phyloP scores from a whole-genome alignment of 129 eudicot genomes.

The Smallanthus sonchifolius region DNA sequence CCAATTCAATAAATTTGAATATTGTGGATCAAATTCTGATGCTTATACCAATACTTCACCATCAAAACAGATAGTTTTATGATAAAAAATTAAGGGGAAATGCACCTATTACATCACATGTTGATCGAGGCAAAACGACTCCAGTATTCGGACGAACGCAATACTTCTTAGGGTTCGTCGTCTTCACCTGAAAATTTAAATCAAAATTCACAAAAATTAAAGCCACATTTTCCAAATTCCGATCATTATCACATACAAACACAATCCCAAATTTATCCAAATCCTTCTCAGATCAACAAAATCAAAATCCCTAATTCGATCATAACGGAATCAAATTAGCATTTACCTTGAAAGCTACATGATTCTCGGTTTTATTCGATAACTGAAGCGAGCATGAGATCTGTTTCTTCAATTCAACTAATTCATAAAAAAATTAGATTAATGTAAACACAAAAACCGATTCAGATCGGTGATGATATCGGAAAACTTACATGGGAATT shows the following conservation, averaged over 20 bases:
- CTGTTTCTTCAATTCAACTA: slow-evolving; percentile 81
- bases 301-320: background rate
- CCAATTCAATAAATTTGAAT: background rate
- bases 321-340: background rate
- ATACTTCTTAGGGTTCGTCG: slow-evolving; percentile 88
- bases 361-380: slow-evolving; percentile 52
- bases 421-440: background rate
- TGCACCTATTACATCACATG: slow-evolving; percentile 62
- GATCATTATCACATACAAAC: background rate
- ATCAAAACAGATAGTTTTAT: background rate
- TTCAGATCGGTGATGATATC: background rate
- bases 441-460: background rate
- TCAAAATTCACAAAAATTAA: background rate
- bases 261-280: background rate
- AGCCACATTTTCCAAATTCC: background rate
- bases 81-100: background rate
- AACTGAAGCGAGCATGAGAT: slow-evolving; percentile 68
- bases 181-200: slow-evolving; percentile 60
- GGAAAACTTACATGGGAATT: slow-evolving; percentile 53
- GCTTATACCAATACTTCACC: too few species aligned
- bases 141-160: slow-evolving; percentile 87
- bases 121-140: slow-evolving; percentile 61
- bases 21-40: background rate
- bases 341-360: slow-evolving; percentile 78
- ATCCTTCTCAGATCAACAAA: background rate